These are phyloP conservation scores for Prunus yedoensis DNA, from an alignment of 331 rosid genomes.

Conservation along the genomic window DNA sequence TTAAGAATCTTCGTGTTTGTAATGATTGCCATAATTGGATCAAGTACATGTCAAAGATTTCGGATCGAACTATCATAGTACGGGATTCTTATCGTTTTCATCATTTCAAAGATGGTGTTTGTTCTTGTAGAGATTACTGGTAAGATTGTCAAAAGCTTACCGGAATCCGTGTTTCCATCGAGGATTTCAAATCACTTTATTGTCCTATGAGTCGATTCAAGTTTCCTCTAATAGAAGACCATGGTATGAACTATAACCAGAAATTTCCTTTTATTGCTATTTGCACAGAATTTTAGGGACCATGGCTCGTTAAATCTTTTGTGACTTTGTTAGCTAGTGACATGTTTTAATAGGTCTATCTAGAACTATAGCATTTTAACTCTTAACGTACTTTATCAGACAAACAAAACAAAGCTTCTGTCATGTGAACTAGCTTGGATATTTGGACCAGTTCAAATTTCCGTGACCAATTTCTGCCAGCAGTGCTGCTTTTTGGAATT, in stretches of 20 bases:
- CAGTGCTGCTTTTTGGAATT: neutral
- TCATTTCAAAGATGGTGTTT: slow-evolving; percentile 68
- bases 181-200: slow-evolving; percentile 4
- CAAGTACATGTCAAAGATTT: slow-evolving; percentile 61
- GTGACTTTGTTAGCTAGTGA: neutral
- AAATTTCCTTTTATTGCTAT: neutral
- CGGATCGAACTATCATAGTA: slow-evolving; percentile 57
- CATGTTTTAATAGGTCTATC: neutral
- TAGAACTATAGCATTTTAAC: neutral
- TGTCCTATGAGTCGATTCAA: neutral
- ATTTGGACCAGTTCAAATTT: too few species aligned
- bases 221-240: neutral
- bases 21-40: slow-evolving; percentile 91
- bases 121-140: slow-evolving; percentile 88
- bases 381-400: neutral
- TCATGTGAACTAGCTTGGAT: neutral
- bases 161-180: neutral
- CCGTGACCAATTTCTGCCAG: neutral
- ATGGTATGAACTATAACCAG: neutral
- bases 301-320: neutral
- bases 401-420: too few species aligned
- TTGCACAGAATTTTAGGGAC: neutral
- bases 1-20: slow-evolving; percentile 85
- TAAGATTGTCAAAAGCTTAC: slow-evolving; percentile 13
- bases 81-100: slow-evolving; percentile 84